A percentile compares a stretch with the other conserved stretches of the same genome.
These are phyloP conservation scores for Ziziphus jujuba DNA, from an alignment of 306 rosid genomes.

Conservation along the genomic window DNA sequence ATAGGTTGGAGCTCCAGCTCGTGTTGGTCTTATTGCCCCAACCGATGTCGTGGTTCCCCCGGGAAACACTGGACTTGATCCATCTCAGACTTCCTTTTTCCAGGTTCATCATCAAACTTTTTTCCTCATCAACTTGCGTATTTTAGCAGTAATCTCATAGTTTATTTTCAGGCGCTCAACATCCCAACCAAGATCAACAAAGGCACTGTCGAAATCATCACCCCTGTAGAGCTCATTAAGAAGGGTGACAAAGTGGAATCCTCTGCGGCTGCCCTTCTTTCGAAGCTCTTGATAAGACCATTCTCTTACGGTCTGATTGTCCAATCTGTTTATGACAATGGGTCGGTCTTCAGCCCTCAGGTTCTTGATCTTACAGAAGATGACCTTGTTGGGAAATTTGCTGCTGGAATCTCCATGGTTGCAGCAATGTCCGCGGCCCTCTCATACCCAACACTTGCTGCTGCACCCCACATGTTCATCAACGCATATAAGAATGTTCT, in stretches of 20 bases:
- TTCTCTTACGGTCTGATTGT: slow-evolving; percentile 85
- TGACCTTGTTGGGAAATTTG: slow-evolving; percentile 68
- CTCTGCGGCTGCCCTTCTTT: slow-evolving; percentile 87
- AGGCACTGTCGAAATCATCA: slow-evolving; percentile 85
- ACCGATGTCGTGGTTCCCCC: slow-evolving; percentile 91
- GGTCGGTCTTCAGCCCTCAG: slow-evolving; percentile 79
- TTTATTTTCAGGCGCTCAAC: slow-evolving; percentile 56
- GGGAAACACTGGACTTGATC: slow-evolving; percentile 92
- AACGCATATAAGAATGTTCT: slow-evolving; percentile 76
- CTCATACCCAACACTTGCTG: slow-evolving; percentile 77
- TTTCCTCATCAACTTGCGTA: too few species aligned
- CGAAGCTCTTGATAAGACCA: slow-evolving; percentile 84
- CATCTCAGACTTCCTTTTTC: slow-evolving; percentile 90
- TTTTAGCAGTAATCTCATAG: not conserved
- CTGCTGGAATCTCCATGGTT: slow-evolving; percentile 59
- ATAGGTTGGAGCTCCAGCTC: slow-evolving; percentile 98
- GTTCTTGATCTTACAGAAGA: slow-evolving; percentile 82
- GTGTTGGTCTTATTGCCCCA: slow-evolving; percentile 94
- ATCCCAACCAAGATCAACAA: slow-evolving; percentile 90
- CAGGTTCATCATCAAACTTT: slow-evolving; percentile 47
- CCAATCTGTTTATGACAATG: slow-evolving; percentile 61
- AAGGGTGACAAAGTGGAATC: slow-evolving; percentile 93
- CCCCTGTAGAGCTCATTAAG: slow-evolving; percentile 84
- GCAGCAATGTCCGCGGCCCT: slow-evolving; percentile 66
- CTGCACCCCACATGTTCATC: slow-evolving; percentile 82